A percentile compares a stretch with the other conserved stretches of the same genome.
Conservation (phyloP, 768 basidiomycete genomes). For the Phylloporus sp. region DNA sequence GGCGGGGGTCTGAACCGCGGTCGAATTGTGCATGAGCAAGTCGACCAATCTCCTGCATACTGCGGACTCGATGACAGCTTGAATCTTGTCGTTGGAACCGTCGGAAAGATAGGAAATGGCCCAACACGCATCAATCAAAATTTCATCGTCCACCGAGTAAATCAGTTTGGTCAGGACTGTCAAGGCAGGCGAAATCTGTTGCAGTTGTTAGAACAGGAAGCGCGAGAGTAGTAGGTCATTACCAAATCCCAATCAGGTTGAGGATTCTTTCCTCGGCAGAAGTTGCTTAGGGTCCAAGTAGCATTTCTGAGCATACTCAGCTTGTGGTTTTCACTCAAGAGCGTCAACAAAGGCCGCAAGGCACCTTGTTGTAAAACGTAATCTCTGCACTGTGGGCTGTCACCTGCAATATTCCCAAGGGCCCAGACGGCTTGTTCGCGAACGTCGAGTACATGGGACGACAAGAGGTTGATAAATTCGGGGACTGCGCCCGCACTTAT, state of each 20-base stretch:
- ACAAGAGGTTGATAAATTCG: constrained; percentile 93
- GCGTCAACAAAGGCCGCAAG: constrained; percentile 81
- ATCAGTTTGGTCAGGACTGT: constrained; percentile 97
- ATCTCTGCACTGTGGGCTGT: constrained; percentile 95
- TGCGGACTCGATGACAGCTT: constrained; percentile 97
- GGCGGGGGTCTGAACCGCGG: constrained; percentile 97
- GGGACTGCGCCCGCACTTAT: constrained; percentile 93
- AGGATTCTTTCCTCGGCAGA: constrained; percentile 96
- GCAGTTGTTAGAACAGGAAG: constrained; percentile 13
- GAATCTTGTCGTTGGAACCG: constrained; percentile 98
- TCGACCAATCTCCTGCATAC: constrained; percentile 97
- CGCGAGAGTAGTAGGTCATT: constrained; percentile 25
- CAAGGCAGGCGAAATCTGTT: constrained; percentile 91
- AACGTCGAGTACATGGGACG: constrained; percentile 92
- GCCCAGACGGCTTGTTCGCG: constrained; percentile 99
- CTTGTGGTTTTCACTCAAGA: constrained; percentile 96
- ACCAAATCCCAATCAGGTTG: constrained; percentile 98
- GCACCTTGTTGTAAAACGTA: constrained; percentile 94
- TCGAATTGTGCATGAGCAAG: constrained; percentile 88
- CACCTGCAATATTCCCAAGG: constrained; percentile 97
- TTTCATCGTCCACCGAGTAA: constrained; percentile 98
- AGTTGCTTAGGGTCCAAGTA: constrained; percentile 99
- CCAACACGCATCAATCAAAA: constrained; percentile 99
- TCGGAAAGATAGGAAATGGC: constrained; percentile 99
- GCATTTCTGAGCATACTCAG: constrained; percentile 98